Evolutionary conservation across 768 basidiomycete genomes (phyloP), one percentile per base, ranked within the genome.

Genomic region (Tulasnella sp.): DNA sequence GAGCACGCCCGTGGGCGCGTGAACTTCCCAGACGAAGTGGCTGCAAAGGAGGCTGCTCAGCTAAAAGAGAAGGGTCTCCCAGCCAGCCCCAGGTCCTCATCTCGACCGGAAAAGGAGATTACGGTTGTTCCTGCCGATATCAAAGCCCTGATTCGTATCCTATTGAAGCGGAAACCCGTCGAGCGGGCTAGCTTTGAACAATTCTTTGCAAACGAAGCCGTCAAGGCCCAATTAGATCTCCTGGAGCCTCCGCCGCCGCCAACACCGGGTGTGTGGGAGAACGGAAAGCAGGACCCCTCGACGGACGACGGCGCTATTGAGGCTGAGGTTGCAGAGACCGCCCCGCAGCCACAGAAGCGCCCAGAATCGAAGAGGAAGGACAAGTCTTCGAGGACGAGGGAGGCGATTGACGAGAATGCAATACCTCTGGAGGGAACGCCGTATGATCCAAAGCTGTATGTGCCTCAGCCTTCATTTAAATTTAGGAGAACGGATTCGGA

Each of bases 21-120:
- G 83, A 94, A 92, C 85, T 99, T 98, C 81, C 97, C 97, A 0
- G 97, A 98, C 83, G 97, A 98, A 83, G 94, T 94, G 74, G 88
- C 91, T 4, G 75, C 85, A 4, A 87, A 88, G 18, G 81, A 85
- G 62, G 77, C 87, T n/a, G 85, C 87, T n/a, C 87, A 88, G 73
- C 85, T 82, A 10, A 85, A 86, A 16, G 86, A 87, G 0, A 88
- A 88, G 1, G 89, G 88, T 9, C 89, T 89, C 72, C 88, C 89
- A 71, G 84, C 71, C 9, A 79, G 78, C 71, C 78, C 78, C 16
- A 44, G 46, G 52, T 56, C 56, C 38, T 31, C 48, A 21, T 77
- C 76, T 62, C 40, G 52, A 62, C 58, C 62, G 71, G 81, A 79
- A 40, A 79, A 82, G 38, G 81, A 82, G 27, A 79, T 89, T n/a